Evolutionary conservation across 2,329 filamentous ascomycete species (phyloP), one percentile per base, ranked within the genome.

Genomic region (Cytospora leucostoma): DNA sequence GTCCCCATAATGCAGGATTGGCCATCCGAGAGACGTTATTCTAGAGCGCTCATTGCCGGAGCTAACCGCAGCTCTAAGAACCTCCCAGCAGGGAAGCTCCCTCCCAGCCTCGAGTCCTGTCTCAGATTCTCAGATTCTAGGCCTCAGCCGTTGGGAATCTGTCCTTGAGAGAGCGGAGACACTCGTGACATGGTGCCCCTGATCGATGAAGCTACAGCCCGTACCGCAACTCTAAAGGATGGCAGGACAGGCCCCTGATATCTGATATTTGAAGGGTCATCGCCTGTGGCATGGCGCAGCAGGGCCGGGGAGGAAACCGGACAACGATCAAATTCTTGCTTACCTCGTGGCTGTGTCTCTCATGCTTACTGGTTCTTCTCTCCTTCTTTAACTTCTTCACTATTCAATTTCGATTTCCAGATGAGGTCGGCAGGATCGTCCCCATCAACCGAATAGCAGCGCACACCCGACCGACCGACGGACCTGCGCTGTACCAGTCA

Each of bases 401-500:
- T 35, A 2, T n/a, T 21, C 50, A 10, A 52, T 27, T n/a, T 34
- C 50, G 32, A 15, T n/a, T 6, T 6, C 32, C 10, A 44, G 27
- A 44, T n/a, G n/a, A 19, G n/a, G 56, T 40, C 56, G 40, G 13
- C 34, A 17, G 49, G 21, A 32, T 21, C 8, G 4, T 27, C 27
- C 27, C 27, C 27, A 27, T 3, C 2, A 4, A 27, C 56, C 27
- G 27, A 33, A 32, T 11, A 40, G 19, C 47, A 38, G 34, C 40
- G 47, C 49, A 49, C 54, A 55, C 32, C 55, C 32, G 37, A 61
- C 32, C 51, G 27, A 27, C 38, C 38, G 51, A 61, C 32, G 38
- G 27, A 27, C 38, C 38, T 38, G 58, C 51, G 27, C 27, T 27
- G 27, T 27, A 2, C 51, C n/a, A 52, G 49, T 40, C 37, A 51